These are phyloP conservation scores for Neurospora cerealis DNA, from an alignment of 495 filamentous ascomycete genomes.

Conservation along the genomic window DNA sequence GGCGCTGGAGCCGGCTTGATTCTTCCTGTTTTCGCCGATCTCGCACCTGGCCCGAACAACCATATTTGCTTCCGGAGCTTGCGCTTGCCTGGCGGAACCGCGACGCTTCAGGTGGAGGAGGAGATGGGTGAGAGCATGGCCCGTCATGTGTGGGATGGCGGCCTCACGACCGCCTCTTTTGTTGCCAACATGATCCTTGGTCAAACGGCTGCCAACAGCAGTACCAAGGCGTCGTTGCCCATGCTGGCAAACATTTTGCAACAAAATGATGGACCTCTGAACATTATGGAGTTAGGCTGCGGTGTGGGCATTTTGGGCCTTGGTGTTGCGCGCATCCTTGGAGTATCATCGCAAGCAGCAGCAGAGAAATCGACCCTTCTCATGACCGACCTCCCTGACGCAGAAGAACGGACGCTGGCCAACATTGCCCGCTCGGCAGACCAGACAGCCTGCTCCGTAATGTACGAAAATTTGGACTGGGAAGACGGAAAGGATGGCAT, in stretches of 20 bases:
- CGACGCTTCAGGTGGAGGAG: conserved; percentile 53
- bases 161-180: conserved; percentile 27
- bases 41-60: conserved; percentile 3
- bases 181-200: conserved; percentile 24
- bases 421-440: conserved; percentile 27
- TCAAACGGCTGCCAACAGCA: not conserved
- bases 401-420: conserved; percentile 40
- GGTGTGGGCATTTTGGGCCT: conserved; percentile 83
- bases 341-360: conserved; percentile 10
- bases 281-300: conserved; percentile 67
- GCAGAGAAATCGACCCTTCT: conserved; percentile 36
- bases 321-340: conserved; percentile 51
- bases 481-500: conserved; percentile 27
- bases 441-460: conserved; percentile 1
- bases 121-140: conserved; percentile 94
- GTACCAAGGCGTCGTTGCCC: conserved; percentile 1
- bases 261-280: conserved; percentile 20
- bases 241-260: conserved; percentile 6
- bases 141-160: conserved; percentile 78
- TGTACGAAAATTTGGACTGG: conserved; percentile 71
- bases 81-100: conserved; percentile 20
- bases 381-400: conserved; percentile 78
- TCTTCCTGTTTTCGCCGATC: conserved; percentile 28
- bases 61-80: conserved; percentile 30
- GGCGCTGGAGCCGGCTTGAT: conserved; percentile 19